These are phyloP conservation scores for Irpex rosettiformis DNA, from an alignment of 1,284 basidiomycete species.

Conservation along the genomic window DNA sequence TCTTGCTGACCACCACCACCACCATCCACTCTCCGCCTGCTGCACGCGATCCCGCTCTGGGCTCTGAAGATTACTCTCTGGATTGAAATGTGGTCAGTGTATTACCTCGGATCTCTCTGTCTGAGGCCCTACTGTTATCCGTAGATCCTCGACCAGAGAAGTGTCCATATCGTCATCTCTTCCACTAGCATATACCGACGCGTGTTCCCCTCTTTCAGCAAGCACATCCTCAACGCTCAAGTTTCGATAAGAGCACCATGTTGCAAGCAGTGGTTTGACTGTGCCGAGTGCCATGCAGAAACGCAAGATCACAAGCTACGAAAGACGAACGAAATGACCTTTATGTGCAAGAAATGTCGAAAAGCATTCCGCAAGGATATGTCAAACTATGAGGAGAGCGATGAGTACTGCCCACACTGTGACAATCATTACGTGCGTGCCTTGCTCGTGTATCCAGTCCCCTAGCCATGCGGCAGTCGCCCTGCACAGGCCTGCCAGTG, in stretches of 20 bases:
- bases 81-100: slow-evolving; percentile 12
- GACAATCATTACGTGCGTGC: slow-evolving; percentile 92
- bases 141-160: background rate
- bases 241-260: slow-evolving; percentile 92
- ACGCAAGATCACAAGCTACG: slow-evolving; percentile 69
- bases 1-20: background rate
- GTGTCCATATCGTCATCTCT: slow-evolving; percentile 1
- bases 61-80: background rate
- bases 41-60: too few relatives aligned
- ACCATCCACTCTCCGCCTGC: background rate
- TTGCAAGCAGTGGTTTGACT: slow-evolving; percentile 95
- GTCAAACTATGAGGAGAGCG: slow-evolving; percentile 86
- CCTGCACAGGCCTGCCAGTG: background rate
- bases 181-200: background rate
- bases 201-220: slow-evolving; percentile 44
- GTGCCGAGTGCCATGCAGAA: slow-evolving; percentile 92
- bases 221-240: slow-evolving; percentile 92
- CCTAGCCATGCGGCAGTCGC: slow-evolving; percentile 3
- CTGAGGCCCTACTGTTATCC: background rate
- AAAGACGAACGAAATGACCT: slow-evolving; percentile 87
- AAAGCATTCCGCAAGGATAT: slow-evolving; percentile 98
- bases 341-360: slow-evolving; percentile 97
- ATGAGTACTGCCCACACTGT: slow-evolving; percentile 98
- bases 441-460: slow-evolving; percentile 4
- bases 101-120: background rate